Conservation (phyloP, 768 basidiomycete genomes). For the Lentinula lateritia region DNA sequence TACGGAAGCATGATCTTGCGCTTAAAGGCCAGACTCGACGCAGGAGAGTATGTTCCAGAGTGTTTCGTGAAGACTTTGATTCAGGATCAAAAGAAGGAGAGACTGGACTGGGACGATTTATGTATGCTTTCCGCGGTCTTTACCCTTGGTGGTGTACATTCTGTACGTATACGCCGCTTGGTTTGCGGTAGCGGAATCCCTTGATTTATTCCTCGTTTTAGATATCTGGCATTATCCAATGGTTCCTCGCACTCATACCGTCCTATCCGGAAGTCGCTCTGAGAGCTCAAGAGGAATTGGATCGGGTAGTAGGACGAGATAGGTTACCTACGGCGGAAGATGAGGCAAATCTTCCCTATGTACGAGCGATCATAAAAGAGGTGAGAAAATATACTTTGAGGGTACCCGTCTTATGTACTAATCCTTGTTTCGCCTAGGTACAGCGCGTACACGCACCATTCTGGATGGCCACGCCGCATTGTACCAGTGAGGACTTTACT, state of each 20-base stretch:
- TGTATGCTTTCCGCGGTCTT: slow-evolving; percentile 34
- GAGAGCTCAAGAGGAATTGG: slow-evolving; percentile 28
- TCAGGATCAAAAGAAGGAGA: slow-evolving; percentile 24
- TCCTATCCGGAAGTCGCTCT: slow-evolving; percentile 22
- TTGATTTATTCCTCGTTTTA: slow-evolving; percentile 4
- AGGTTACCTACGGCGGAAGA: slow-evolving; percentile 21
- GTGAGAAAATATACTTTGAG: neutral
- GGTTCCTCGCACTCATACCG: slow-evolving; percentile 26
- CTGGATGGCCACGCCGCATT: slow-evolving; percentile 22
- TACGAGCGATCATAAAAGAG: slow-evolving; percentile 23
- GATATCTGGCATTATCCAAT: slow-evolving; percentile 28
- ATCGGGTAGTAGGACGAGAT: slow-evolving; percentile 26
- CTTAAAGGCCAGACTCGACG: slow-evolving; percentile 28
- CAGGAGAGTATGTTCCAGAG: slow-evolving; percentile 33
- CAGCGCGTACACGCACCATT: slow-evolving; percentile 17
- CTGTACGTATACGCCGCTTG: slow-evolving; percentile 19
- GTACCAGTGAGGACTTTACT: slow-evolving; percentile 20
- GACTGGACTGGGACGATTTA: slow-evolving; percentile 33
- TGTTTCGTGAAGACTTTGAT: slow-evolving; percentile 37
- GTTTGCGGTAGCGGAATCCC: neutral
- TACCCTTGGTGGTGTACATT: slow-evolving; percentile 41
- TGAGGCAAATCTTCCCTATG: slow-evolving; percentile 17
- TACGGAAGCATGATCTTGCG: slow-evolving; percentile 35
- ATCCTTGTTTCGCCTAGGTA: slow-evolving; percentile 8
- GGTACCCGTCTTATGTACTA: neutral